A percentile compares a stretch with the other conserved stretches of the same genome.
These are phyloP conservation scores for Salvia splendens DNA, from an alignment of 257 asterid genomes.

Conservation along the genomic window DNA sequence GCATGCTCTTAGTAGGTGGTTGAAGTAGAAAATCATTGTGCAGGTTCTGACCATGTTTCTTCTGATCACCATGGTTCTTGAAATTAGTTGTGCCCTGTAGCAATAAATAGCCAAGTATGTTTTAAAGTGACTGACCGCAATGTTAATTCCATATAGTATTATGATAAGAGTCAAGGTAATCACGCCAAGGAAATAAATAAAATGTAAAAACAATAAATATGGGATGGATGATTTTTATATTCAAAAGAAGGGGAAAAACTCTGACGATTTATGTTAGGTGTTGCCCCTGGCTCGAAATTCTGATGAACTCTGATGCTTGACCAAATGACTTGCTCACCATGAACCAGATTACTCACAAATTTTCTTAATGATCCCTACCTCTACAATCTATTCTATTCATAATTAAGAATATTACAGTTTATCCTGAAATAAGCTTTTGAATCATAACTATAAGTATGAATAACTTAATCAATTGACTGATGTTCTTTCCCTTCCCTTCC, in stretches of 20 bases:
- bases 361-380: background rate
- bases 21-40: background rate
- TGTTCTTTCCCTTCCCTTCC: background rate
- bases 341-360: background rate
- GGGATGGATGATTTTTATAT: background rate
- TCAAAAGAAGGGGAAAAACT: background rate
- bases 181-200: background rate
- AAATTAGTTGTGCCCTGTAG: background rate
- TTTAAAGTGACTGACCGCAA: background rate
- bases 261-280: background rate
- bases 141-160: background rate
- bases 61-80: background rate
- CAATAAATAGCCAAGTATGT: background rate
- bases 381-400: too few relatives aligned
- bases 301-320: background rate
- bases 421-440: background rate
- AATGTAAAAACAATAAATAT: background rate
- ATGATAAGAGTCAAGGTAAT: background rate
- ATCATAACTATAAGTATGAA: background rate
- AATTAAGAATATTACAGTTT: background rate
- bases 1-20: background rate
- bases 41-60: constrained; percentile 1
- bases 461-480: background rate
- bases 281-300: background rate
- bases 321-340: background rate